These are phyloP conservation scores for Fusarium musae DNA, from an alignment of 2,329 filamentous ascomycete species.

Conservation along the genomic window DNA sequence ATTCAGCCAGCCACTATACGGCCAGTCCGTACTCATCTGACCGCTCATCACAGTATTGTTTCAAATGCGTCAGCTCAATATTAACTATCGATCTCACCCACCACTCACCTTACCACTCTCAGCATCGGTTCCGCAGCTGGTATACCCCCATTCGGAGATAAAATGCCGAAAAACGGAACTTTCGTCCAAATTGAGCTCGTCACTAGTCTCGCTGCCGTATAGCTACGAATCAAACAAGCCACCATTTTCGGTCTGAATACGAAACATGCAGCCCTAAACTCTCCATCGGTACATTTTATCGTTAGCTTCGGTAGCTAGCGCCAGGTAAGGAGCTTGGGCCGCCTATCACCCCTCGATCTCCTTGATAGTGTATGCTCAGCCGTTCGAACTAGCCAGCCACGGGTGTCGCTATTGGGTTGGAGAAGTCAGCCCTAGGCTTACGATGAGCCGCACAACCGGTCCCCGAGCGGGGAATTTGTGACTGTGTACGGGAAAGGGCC, in stretches of 20 bases:
- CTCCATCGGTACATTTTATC: not conserved
- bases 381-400: not conserved
- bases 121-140: not conserved
- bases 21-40: not conserved
- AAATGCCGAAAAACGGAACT: not conserved
- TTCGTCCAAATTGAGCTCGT: not conserved
- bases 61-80: not conserved
- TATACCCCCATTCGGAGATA: not conserved
- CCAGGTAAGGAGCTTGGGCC: not conserved
- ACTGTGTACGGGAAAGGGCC: not conserved
- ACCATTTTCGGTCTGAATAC: not conserved
- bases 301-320: not conserved
- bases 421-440: not conserved
- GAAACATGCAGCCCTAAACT: not conserved
- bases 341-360: not conserved
- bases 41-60: not conserved
- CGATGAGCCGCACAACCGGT: not conserved
- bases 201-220: not conserved
- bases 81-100: not conserved
- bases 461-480: not conserved
- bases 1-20: not conserved
- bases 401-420: not conserved
- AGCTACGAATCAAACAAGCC: not conserved
- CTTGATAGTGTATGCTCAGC: not conserved
- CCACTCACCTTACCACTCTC: not conserved